Base-by-base conservation (phyloP, 1,139 yeast species). In the Geotrichum candidum region DNA sequence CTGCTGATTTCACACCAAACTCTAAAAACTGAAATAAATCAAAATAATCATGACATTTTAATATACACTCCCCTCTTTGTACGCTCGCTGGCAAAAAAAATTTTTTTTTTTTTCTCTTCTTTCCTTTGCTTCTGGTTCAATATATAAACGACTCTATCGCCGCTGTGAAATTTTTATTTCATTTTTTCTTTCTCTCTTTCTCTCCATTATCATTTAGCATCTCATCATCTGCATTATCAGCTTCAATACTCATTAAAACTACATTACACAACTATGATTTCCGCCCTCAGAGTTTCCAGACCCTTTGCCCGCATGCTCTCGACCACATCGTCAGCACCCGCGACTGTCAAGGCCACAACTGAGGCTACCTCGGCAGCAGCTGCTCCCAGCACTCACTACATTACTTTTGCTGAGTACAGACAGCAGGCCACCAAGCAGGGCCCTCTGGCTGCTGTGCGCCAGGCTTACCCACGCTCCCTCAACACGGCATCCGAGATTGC, bases 381-480 rank as follows among this genome's bases (percentile, higher is more conserved):
- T 29, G 38, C 55, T 33, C 53, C 56, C 15, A 25, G 56, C 50
- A 33, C 50, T n/a, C 52, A 53, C 35, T 57, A 61, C 53, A 48
- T 51, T 31, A 56, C 63, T 1, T 62, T 62, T 58, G 60, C 64
- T 22, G 55, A 62, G 57, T 62, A 62, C 64, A 51, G 64, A 53
- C 50, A 55, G 53, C 59, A 57, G 53, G 64, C 64, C 23, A 54
- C 54, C 18, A 55, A 62, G 61, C 54, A 53, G 46, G 64, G 64
- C 29, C 64, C 56, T 6, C 57, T 62, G 11, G 64, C 64, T 10
- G 62, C 61, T 48, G 62, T 62, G 13, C 60, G 64, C 52, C 64
- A 54, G 35, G 64, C 64, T n/a, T 57, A 62, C 57, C 64, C 64
- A 18, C 57, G 64, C 25, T 55, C 62, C n/a, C 59, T 62, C n/a